A percentile compares a stretch with the other conserved stretches of the same genome.
phyloP scores from a whole-genome alignment of 805 yeast species.

The Kurtzmaniella cleridarum region DNA sequence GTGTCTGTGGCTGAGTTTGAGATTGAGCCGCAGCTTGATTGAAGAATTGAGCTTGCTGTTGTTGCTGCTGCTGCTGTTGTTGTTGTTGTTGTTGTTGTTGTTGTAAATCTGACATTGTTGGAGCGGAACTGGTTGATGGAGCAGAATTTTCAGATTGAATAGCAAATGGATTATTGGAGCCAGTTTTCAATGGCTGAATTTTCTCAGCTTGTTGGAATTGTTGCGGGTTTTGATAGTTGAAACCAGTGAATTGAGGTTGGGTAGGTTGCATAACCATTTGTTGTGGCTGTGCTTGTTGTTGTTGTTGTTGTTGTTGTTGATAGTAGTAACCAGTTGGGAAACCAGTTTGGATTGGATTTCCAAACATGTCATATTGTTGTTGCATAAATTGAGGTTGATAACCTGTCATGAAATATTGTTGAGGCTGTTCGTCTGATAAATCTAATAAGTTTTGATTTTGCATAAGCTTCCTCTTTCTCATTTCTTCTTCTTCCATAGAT shows the following conservation, averaged over 20 bases:
- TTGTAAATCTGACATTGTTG: slow-evolving; percentile 23
- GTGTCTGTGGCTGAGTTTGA: slow-evolving; percentile 24
- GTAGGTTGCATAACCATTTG: slow-evolving; percentile 25
- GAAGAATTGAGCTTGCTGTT: slow-evolving; percentile 24
- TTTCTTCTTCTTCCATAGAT: slow-evolving; percentile 72
- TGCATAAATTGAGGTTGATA: slow-evolving; percentile 10
- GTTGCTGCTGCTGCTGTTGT: slow-evolving; percentile 23
- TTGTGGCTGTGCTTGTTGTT: slow-evolving; percentile 23
- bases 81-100: slow-evolving; percentile 22
- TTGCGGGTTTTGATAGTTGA: slow-evolving; percentile 23
- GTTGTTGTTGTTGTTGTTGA: slow-evolving; percentile 28
- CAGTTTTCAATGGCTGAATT: slow-evolving; percentile 57
- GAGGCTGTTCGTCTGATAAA: slow-evolving; percentile 41
- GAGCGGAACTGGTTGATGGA: slow-evolving; percentile 14
- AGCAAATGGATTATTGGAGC: slow-evolving; percentile 79
- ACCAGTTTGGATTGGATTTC: slow-evolving; percentile 55
- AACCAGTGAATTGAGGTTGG: slow-evolving; percentile 25
- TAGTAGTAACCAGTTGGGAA: slow-evolving; percentile 52
- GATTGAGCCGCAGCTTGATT: slow-evolving; percentile 19
- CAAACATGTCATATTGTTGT: slow-evolving; percentile 55
- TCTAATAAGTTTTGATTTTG: slow-evolving; percentile 49
- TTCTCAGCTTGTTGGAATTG: slow-evolving; percentile 26
- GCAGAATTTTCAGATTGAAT: slow-evolving; percentile 18
- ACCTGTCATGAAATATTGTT: slow-evolving; percentile 21
- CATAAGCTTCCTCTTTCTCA: slow-evolving; percentile 42